A percentile compares a stretch with the other conserved stretches of the same genome.
phyloP scores from a whole-genome alignment of 345 rosid genomes.

The Cochlearia excelsa region DNA sequence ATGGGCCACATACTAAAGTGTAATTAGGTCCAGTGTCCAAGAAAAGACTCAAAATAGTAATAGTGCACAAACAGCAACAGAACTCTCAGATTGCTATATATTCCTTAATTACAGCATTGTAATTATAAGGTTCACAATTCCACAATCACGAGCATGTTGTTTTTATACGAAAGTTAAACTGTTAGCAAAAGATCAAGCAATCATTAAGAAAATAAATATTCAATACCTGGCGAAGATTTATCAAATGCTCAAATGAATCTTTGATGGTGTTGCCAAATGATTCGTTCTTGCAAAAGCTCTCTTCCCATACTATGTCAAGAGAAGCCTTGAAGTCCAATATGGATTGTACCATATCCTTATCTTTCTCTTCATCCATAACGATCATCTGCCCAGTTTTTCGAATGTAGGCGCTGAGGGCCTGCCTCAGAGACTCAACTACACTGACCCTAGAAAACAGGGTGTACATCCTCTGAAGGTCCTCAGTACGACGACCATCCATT shows the following conservation, averaged over 20 bases:
- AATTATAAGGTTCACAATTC: constrained; percentile 9
- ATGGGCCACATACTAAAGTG: constrained; percentile 1
- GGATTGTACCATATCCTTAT: constrained; percentile 89
- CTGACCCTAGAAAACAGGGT: constrained; percentile 74
- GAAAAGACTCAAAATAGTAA: background rate
- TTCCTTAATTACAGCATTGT: background rate
- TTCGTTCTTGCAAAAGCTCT: constrained; percentile 87
- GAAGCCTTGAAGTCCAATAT: constrained; percentile 88
- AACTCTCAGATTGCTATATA: background rate
- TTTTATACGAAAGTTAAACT: constrained; percentile 4
- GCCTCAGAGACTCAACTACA: constrained; percentile 81
- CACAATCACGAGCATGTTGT: constrained; percentile 8
- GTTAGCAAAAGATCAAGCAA: constrained; percentile 7
- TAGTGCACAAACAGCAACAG: background rate
- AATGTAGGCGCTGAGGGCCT: constrained; percentile 70
- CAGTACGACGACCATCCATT: constrained; percentile 91
- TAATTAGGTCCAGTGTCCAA: constrained; percentile 5
- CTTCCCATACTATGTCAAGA: constrained; percentile 88
- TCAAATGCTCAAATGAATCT: constrained; percentile 92
- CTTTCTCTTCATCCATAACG: constrained; percentile 97
- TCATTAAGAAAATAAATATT: constrained; percentile 7
- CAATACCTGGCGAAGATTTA: constrained; percentile 92
- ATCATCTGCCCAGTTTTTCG: constrained; percentile 80
- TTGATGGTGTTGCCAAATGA: constrained; percentile 84
- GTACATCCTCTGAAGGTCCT: constrained; percentile 87